Conservation (phyloP, 2,329 filamentous ascomycete genomes). For the Hawksworthiomyces lignivorus region DNA sequence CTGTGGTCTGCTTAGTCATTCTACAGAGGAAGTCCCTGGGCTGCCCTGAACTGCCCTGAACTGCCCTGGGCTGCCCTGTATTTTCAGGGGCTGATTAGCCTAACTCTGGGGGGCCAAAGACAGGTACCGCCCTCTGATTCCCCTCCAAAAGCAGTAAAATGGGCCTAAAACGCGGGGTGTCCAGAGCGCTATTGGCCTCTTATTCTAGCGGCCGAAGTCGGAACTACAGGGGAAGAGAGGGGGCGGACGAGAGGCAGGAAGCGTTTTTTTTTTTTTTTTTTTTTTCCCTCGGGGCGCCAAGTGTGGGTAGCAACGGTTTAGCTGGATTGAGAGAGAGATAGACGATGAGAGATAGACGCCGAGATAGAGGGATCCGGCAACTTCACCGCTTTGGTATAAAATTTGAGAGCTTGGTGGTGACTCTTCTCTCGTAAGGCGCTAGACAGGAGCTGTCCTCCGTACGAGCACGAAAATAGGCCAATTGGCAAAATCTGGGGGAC, state of each 20-base stretch:
- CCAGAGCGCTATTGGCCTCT: no score
- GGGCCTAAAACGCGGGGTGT: no score
- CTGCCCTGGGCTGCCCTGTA: not conserved
- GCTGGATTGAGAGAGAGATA: not conserved
- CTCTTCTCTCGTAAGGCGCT: not conserved
- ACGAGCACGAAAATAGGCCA: no score
- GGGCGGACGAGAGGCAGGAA: no score
- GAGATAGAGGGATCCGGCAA: no score
- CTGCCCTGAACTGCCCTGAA: not conserved
- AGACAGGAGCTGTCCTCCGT: no score
- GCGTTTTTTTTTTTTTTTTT: no score
- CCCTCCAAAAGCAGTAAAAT: no score
- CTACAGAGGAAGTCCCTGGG: not conserved
- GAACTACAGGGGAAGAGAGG: not conserved
- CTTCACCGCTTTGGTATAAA: not conserved
- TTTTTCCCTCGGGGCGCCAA: not conserved
- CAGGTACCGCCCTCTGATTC: no score
- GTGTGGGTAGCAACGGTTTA: slow-evolving; percentile 5
- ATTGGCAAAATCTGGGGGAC: no score
- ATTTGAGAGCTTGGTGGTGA: not conserved
- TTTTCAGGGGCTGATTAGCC: no score
- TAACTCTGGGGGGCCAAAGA: no score
- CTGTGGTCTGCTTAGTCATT: slow-evolving; percentile 6
- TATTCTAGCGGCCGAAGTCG: slow-evolving; percentile 6
- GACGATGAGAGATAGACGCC: not conserved